Percentiles rank a stretch among this genome's conserved stretches.
Evolutionary conservation across 305 asterid genomes (phyloP).

Genomic region (Solanum chacoense): DNA sequence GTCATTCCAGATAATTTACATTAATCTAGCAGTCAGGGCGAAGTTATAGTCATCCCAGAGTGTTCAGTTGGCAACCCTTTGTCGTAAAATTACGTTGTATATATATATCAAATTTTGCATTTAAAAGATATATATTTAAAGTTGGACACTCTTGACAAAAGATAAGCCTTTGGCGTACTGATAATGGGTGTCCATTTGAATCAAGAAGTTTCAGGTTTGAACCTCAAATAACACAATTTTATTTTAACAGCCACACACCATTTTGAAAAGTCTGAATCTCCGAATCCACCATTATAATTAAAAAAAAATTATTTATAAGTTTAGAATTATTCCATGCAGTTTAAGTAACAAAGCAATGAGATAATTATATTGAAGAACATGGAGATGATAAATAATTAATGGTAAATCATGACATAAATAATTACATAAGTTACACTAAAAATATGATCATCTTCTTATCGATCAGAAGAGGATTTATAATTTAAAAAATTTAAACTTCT

Average conservation of each 20-base stretch:
- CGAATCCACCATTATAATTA: neutral
- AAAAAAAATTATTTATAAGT: neutral
- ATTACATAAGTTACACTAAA: neutral
- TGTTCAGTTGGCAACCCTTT: no score
- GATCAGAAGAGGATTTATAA: neutral
- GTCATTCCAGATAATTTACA: neutral
- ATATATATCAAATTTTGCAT: no score
- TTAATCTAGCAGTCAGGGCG: neutral
- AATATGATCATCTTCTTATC: neutral
- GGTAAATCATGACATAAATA: neutral
- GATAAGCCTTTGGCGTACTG: no score
- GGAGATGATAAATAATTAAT: neutral
- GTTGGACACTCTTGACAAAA: no score
- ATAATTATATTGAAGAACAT: neutral
- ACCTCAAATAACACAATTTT: no score
- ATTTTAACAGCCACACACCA: no score
- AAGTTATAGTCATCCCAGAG: no score
- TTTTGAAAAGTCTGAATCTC: neutral
- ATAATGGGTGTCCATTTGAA: no score
- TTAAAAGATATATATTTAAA: no score
- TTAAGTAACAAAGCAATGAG: neutral
- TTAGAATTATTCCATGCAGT: neutral
- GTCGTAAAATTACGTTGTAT: accelerated
- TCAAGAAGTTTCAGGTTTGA: no score
- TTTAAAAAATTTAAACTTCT: neutral